Conservation (phyloP, 352 stramenopile species). For the Globisporangium cederbergense region DNA sequence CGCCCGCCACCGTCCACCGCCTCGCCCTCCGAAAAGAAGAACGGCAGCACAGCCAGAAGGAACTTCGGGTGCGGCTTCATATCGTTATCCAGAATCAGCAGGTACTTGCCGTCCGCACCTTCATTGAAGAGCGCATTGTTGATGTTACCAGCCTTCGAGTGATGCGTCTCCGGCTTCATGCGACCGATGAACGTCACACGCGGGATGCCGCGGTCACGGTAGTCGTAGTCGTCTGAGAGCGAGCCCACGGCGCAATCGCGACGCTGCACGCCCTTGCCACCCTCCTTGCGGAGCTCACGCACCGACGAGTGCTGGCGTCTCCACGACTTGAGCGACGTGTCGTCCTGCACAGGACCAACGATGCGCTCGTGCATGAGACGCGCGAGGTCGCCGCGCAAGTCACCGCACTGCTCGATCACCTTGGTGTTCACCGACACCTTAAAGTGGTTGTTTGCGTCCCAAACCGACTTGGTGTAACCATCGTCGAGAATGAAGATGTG, state of each 20-base stretch:
- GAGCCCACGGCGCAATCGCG: conserved; percentile 85
- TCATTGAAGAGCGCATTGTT: conserved; percentile 91
- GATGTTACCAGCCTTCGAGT: conserved; percentile 92
- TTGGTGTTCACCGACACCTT: conserved; percentile 90
- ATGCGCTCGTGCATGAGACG: conserved; percentile 87
- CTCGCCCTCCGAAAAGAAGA: conserved; percentile 89
- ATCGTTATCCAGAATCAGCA: conserved; percentile 91
- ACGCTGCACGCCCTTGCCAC: conserved; percentile 75
- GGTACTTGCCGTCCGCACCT: conserved; percentile 84
- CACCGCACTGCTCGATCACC: conserved; percentile 83
- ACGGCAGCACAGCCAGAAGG: conserved; percentile 77
- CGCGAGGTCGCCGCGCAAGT: conserved; percentile 77
- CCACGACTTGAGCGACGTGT: conserved; percentile 78
- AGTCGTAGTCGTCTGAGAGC: conserved; percentile 88
- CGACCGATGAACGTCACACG: conserved; percentile 85
- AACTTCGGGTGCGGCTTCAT: conserved; percentile 91
- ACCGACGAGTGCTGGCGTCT: conserved; percentile 85
- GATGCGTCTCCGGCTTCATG: conserved; percentile 86
- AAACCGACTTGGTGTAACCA: conserved; percentile 88
- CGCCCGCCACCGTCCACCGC: conserved; percentile 77
- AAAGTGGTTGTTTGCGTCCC: conserved; percentile 89
- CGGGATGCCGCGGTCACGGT: conserved; percentile 84
- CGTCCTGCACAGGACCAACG: conserved; percentile 70
- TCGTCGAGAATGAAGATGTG: conserved; percentile 89
- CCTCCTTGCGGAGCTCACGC: conserved; percentile 78